Conservation (phyloP, 2,329 filamentous ascomycete species). For the Alternaria postmessia region DNA sequence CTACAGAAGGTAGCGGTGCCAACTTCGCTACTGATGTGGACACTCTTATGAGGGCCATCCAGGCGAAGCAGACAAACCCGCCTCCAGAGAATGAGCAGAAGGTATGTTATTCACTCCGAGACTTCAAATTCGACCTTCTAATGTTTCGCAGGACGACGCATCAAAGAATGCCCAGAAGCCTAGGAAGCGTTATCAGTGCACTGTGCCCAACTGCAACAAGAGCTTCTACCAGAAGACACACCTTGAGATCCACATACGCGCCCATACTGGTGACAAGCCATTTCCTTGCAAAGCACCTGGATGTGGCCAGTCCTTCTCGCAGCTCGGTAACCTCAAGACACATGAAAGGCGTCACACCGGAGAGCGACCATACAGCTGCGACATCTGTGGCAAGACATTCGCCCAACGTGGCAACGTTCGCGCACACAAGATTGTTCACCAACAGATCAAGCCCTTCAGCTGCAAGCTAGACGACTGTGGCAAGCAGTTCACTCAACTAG, state of each 20-base stretch:
- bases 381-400: conserved; percentile 81
- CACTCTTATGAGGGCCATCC: conserved; percentile 86
- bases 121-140: not conserved
- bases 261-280: conserved; percentile 89
- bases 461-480: conserved; percentile 85
- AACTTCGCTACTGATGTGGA: conserved; percentile 85
- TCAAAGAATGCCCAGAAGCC: conserved; percentile 49
- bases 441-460: conserved; percentile 77
- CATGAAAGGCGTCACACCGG: conserved; percentile 89
- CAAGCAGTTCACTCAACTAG: conserved; percentile 88
- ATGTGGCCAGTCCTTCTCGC: conserved; percentile 84
- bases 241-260: conserved; percentile 85
- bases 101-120: conserved; percentile 33
- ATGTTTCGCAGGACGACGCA: conserved; percentile 32
- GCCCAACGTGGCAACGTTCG: conserved; percentile 86
- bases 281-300: conserved; percentile 76
- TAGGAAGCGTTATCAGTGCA: conserved; percentile 77
- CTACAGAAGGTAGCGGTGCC: conserved; percentile 55
- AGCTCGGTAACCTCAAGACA: conserved; percentile 91
- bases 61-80: conserved; percentile 66
- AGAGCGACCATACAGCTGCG: conserved; percentile 83
- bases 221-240: conserved; percentile 92
- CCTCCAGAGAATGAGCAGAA: conserved; percentile 39
- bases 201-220: conserved; percentile 77
- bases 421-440: conserved; percentile 83